Base-by-base conservation (phyloP, 345 rosid genomes). In the Aurinia saxatilis region DNA sequence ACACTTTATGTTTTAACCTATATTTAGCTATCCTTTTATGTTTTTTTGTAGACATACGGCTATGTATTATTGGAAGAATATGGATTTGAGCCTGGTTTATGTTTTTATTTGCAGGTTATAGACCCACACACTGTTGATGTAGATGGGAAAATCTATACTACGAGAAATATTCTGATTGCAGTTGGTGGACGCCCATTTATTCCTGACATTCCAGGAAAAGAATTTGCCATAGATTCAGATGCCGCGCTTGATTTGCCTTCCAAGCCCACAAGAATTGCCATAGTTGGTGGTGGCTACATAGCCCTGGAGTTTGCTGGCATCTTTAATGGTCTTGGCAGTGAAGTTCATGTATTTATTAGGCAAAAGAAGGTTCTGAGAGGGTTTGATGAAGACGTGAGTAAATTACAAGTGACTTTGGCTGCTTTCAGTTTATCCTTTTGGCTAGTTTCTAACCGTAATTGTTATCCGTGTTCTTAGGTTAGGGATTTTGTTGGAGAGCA, bases 191-290 rank as follows among this genome's bases (percentile, higher is more conserved):
- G 90, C 7, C 96, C 96, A 4, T 92, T 85, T 67, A 73, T 92
- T 73, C 98, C 91, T 61, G 93, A 89, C 10, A 83, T 92, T 79
- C 85, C 96, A 7, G 96, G 98, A 39, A 85, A 75, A 49, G 95
- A 92, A 66, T 79, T 77, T 60, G 93, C 80, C 0, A 86, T 92
- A 30, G 98, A 89, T 75, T 92, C 96, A n/a, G 98, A 89, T 78
- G 88, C 80, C 9, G 98, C 98, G 4, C 98, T 89, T 66, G 98
- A 92, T 82, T 75, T 92, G 81, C 91, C 95, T 21, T 72, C 91
- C 7, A 85, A 83, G 72, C 98, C 96, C 0, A 71, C 76, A 73
- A 92, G 79, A 73, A 77, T 89, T 41, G 96, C 98, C 1, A 87
- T 89, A 3, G 78, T 87, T 63, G 98, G 98, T 52, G 95, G 98